These are phyloP conservation scores for Mycena metata DNA, from an alignment of 768 basidiomycete genomes.

Conservation along the genomic window DNA sequence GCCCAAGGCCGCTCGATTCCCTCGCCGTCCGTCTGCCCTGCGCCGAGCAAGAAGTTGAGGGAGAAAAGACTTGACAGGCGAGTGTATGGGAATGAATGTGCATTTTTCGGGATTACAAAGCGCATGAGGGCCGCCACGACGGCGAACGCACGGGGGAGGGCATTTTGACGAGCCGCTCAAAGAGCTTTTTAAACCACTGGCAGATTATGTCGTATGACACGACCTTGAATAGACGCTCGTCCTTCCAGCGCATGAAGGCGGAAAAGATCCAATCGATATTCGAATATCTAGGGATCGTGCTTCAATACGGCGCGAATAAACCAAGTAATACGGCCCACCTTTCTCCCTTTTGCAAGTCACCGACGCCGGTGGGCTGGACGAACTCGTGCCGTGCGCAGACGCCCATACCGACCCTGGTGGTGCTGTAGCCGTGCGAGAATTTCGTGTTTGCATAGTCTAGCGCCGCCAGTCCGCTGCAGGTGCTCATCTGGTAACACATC, in stretches of 20 bases:
- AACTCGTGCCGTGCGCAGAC: conserved; percentile 30
- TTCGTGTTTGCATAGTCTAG: no score
- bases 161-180: conserved; percentile 15
- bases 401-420: conserved; percentile 15
- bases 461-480: no score
- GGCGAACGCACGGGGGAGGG: background rate
- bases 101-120: conserved; percentile 48
- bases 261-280: conserved; percentile 32
- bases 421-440: no score
- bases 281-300: no score
- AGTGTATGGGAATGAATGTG: conserved; percentile 45
- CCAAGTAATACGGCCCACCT: background rate
- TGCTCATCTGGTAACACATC: no score
- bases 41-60: background rate
- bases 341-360: conserved; percentile 34
- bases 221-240: background rate
- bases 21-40: background rate
- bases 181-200: conserved; percentile 42
- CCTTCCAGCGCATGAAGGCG: background rate
- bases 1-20: background rate
- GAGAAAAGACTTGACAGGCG: conserved; percentile 40
- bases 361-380: conserved; percentile 31
- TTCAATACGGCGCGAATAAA: no score
- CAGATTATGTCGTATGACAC: conserved; percentile 45
- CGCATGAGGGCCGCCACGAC: background rate